Evolutionary conservation across 2,329 filamentous ascomycete species (phyloP), one percentile per base, ranked within the genome.

Genomic region (Pseudogymnoascus sp.): DNA sequence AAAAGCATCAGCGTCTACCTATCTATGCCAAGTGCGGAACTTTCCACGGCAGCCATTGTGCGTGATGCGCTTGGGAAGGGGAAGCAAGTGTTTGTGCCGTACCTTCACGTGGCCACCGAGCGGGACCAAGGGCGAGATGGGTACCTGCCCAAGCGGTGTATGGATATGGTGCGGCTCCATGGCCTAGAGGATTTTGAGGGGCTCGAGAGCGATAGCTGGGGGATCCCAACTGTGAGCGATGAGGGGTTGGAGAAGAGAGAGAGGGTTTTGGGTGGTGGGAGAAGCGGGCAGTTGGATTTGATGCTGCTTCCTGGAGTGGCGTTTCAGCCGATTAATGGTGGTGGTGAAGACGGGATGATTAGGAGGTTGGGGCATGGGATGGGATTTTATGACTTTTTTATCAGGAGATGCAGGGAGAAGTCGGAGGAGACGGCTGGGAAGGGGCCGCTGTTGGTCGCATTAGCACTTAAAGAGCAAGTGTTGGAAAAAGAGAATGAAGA

Each of bases 381-480:
- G 74, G 94, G 94, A 33, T 99, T 96, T 77, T 99, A 99, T 79
- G 94, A 99, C 77, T 89, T 87, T 74, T 99, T 96, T 74, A 77
- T 99, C 72, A 84, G 87, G 70, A 85, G 87, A 68, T 96, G 92
- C 69, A 73, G 77, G 60, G 72, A 81, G 73, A 70, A 69, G 67
- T 66, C 62, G 69, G 66, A 83, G 82, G 77, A 83, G 82, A 68
- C 80, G 82, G 76, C 80, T 86, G 68, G 81, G 84, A 87, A 76
- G 77, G 79, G 70, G 69, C 73, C 83, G 71, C 76, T 80, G 65
- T 76, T 87, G 67, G 85, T 91, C 75, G 94, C 90, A 64, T 81
- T 97, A 72, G 89, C 90, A 68, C 83, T 99, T 69, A 82, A 84
- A 67, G 92, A 97, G 78, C 94, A 99, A 75, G 79, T 96, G 67